Percentiles rank a stretch among this genome's conserved stretches.
These are phyloP conservation scores for Russula lepida DNA, from an alignment of 768 basidiomycete genomes.

Conservation along the genomic window DNA sequence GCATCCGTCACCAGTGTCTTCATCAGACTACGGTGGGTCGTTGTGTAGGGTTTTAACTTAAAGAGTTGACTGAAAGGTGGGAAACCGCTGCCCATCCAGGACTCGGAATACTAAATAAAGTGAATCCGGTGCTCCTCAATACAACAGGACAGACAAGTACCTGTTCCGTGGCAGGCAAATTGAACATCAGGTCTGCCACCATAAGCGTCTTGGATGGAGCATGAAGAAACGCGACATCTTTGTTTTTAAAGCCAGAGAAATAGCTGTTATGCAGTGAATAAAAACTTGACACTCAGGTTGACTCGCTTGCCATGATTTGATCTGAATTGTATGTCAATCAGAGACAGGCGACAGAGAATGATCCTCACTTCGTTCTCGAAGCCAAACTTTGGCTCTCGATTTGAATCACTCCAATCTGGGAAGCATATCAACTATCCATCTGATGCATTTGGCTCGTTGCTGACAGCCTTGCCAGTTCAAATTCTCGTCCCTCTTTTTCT, in stretches of 20 bases:
- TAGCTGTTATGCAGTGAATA: conserved; percentile 34
- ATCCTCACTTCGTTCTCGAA: conserved; percentile 59
- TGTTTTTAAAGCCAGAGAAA: conserved; percentile 62
- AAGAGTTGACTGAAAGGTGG: not conserved
- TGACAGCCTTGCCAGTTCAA: conserved; percentile 57
- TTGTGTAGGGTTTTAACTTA: not conserved
- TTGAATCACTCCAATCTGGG: conserved; percentile 28
- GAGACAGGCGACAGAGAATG: not conserved
- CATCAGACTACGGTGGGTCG: not conserved
- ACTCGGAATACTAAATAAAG: not conserved
- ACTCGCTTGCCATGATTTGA: conserved; percentile 26
- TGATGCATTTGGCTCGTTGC: conserved; percentile 18
- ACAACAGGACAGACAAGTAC: conserved; percentile 25
- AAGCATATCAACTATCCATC: not conserved
- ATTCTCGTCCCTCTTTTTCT: conserved; percentile 41
- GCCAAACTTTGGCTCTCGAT: conserved; percentile 53
- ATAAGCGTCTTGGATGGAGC: conserved; percentile 60
- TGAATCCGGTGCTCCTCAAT: not conserved
- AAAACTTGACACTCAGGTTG: not conserved
- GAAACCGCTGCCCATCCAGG: conserved; percentile 6
- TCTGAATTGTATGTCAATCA: conserved; percentile 17
- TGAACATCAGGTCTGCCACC: conserved; percentile 77
- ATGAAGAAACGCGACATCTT: conserved; percentile 82
- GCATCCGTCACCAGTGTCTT: conserved; percentile 9
- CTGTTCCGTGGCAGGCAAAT: conserved; percentile 74